Percentiles rank a stretch among this genome's conserved stretches.
These are phyloP conservation scores for Pelagomonas calceolata DNA, from an alignment of 108 stramenopile species.

Conservation along the genomic window DNA sequence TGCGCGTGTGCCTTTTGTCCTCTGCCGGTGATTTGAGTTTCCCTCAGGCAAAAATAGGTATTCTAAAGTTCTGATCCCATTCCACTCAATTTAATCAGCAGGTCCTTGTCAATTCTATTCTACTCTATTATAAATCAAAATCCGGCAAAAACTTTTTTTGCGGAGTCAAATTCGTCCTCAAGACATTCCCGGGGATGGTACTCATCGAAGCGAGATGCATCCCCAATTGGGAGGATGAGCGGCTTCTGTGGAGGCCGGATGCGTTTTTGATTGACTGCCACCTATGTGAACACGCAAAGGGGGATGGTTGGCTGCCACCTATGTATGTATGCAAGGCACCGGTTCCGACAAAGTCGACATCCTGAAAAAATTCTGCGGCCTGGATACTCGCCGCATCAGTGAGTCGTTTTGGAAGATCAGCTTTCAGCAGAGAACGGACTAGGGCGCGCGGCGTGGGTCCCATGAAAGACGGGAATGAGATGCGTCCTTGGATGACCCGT, in stretches of 20 bases:
- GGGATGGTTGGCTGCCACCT: too few species aligned
- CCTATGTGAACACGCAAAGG: too few species aligned
- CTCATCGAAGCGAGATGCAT: background rate
- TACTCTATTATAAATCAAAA: too few species aligned
- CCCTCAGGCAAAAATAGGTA: too few species aligned
- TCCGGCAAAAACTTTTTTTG: background rate
- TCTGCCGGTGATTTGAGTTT: too few species aligned
- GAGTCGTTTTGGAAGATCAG: constrained; percentile 40
- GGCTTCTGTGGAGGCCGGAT: background rate
- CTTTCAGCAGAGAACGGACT: constrained; percentile 41
- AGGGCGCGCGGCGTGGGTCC: constrained; percentile 38
- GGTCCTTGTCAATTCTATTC: too few species aligned
- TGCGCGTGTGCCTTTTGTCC: too few species aligned
- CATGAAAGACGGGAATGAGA: constrained; percentile 42
- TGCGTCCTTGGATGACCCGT: constrained; percentile 38
- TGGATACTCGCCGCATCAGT: constrained; percentile 39
- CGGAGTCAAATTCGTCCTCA: background rate
- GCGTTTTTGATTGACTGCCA: background rate
- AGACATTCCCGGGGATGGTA: background rate
- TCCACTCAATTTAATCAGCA: too few species aligned
- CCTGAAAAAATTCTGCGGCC: constrained; percentile 40
- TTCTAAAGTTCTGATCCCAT: too few species aligned
- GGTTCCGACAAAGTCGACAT: constrained; percentile 37
- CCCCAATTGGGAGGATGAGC: background rate
- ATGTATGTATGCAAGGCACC: too few species aligned